Conservation (phyloP, 257 asterid genomes). For the Rehmannia glutinosa region DNA sequence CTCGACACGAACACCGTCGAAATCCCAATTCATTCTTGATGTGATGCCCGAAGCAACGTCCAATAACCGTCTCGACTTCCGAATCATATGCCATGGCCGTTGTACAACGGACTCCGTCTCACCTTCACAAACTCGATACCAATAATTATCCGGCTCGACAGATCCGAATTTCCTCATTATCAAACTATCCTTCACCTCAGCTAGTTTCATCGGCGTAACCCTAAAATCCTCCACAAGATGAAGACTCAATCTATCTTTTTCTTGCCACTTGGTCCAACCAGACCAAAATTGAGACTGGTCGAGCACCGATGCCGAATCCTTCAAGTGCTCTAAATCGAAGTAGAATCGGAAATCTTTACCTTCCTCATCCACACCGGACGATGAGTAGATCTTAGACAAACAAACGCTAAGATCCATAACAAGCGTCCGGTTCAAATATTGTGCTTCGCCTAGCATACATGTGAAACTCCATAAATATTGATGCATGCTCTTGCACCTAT, state of each 20-base stretch:
- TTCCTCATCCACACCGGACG: constrained; percentile 66
- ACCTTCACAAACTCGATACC: constrained; percentile 86
- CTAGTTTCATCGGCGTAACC: constrained; percentile 62
- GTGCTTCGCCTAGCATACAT: constrained; percentile 92
- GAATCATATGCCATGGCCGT: constrained; percentile 70
- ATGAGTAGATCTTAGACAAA: constrained; percentile 62
- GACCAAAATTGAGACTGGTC: constrained; percentile 71
- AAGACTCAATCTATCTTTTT: constrained; percentile 45
- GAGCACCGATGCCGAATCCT: constrained; percentile 57
- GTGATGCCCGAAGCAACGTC: constrained; percentile 60
- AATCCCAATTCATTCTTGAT: constrained; percentile 70
- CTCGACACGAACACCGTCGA: constrained; percentile 64
- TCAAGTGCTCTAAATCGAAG: constrained; percentile 80
- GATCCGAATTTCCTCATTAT: constrained; percentile 69
- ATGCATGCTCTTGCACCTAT: constrained; percentile 78
- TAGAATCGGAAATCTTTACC: constrained; percentile 83
- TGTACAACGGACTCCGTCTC: constrained; percentile 48
- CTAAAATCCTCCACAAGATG: constrained; percentile 69
- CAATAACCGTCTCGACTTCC: constrained; percentile 65
- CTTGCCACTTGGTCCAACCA: constrained; percentile 58
- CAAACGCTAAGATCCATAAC: constrained; percentile 77
- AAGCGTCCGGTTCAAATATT: constrained; percentile 79
- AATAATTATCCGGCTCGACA: constrained; percentile 74
- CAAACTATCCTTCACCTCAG: constrained; percentile 44
- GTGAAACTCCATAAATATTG: constrained; percentile 79